Percentiles rank a stretch among this genome's conserved stretches.
Conservation (phyloP, 768 basidiomycete species). For the Crucibulum laeve region DNA sequence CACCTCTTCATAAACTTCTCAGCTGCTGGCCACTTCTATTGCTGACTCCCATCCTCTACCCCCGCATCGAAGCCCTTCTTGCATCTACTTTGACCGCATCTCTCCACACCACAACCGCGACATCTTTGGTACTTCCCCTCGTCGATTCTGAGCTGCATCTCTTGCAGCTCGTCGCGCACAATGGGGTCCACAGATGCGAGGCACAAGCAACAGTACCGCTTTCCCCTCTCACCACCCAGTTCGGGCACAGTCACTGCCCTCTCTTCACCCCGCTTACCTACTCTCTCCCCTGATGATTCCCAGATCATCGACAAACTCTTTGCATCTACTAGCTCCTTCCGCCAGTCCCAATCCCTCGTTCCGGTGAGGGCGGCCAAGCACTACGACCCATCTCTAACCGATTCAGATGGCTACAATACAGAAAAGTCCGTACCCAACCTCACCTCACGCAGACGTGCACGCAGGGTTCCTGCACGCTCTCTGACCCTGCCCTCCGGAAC, state of each 20-base stretch:
- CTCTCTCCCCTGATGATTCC: constrained; percentile 19
- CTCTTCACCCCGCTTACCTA: constrained; percentile 30
- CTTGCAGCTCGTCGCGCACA: too few species aligned
- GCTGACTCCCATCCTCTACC: too few species aligned
- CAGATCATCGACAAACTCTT: constrained; percentile 18
- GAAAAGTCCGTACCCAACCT: constrained; percentile 30
- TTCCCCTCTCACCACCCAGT: constrained; percentile 44
- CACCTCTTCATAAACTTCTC: too few species aligned
- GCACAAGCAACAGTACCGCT: constrained; percentile 24
- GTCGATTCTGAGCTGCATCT: too few species aligned
- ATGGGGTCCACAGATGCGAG: constrained; percentile 21
- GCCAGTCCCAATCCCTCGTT: constrained; percentile 21
- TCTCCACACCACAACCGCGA: too few species aligned
- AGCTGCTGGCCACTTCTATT: too few species aligned
- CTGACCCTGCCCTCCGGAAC: constrained; percentile 29
- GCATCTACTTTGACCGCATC: too few species aligned
- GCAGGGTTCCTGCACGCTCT: constrained; percentile 29
- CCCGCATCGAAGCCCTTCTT: too few species aligned
- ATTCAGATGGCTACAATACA: constrained; percentile 42
- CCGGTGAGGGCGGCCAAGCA: constrained; percentile 19
- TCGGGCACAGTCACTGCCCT: constrained; percentile 35
- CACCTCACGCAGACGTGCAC: constrained; percentile 21
- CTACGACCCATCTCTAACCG: constrained; percentile 26
- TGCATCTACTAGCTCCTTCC: constrained; percentile 12
- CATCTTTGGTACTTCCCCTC: too few species aligned